These are phyloP conservation scores for Citrus maxima DNA, from an alignment of 345 rosid species.

Conservation along the genomic window DNA sequence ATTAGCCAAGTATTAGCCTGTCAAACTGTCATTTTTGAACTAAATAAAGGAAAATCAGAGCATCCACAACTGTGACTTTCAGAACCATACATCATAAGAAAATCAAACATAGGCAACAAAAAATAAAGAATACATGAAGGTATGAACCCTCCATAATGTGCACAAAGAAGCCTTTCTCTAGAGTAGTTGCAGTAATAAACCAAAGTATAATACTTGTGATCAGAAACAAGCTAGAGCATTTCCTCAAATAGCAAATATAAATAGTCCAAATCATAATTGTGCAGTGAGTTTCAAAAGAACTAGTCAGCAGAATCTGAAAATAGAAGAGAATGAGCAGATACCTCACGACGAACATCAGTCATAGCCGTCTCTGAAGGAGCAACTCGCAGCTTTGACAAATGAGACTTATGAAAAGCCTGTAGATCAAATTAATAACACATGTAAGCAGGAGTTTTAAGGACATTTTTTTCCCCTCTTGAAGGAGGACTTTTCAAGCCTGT, in stretches of 20 bases:
- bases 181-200: neutral
- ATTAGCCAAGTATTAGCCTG: neutral
- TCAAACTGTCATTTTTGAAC: neutral
- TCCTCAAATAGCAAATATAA: neutral
- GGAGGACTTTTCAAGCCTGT: neutral
- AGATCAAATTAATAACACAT: slow-evolving; percentile 19
- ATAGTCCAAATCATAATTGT: neutral
- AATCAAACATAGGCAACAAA: neutral
- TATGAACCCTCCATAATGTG: neutral
- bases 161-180: neutral
- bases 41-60: neutral
- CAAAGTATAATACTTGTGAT: neutral
- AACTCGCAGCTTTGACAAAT: slow-evolving; percentile 77
- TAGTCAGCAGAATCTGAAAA: neutral
- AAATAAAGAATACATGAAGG: neutral
- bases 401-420: slow-evolving; percentile 96
- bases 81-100: neutral
- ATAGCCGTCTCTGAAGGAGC: slow-evolving; percentile 99
- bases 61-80: neutral
- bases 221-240: neutral
- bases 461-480: too few species aligned
- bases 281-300: neutral
- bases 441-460: neutral
- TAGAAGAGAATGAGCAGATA: slow-evolving; percentile 24
- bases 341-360: slow-evolving; percentile 97